These are phyloP conservation scores for Centella asiatica DNA, from an alignment of 129 eudicot species.

Conservation along the genomic window DNA sequence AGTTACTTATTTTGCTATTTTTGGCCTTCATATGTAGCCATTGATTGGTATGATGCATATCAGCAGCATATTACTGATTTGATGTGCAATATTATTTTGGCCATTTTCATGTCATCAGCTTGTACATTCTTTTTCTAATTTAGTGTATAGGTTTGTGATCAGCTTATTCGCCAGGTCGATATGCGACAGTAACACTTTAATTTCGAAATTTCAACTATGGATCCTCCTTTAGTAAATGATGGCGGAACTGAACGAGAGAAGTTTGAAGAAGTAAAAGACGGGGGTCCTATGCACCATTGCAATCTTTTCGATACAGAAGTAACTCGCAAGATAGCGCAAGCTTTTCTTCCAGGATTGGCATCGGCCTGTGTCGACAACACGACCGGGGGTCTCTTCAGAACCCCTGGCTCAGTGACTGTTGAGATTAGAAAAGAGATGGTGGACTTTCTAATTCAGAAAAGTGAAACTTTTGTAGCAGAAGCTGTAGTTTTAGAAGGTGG, in stretches of 20 bases:
- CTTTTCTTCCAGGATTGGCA: conserved; percentile 80
- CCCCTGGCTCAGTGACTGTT: conserved; percentile 69
- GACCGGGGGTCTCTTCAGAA: conserved; percentile 65
- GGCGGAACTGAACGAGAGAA: conserved; percentile 45
- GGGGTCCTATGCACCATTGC: conserved; percentile 43
- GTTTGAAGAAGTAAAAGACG: conserved; percentile 34
- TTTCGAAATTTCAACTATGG: conserved; percentile 33
- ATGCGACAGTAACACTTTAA: not conserved
- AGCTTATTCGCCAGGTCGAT: not conserved
- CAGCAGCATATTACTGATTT: too few species aligned
- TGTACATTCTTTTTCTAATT: not conserved
- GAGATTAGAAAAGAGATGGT: conserved; percentile 74
- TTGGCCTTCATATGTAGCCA: too few species aligned
- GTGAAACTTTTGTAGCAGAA: conserved; percentile 82
- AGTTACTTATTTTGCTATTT: too few species aligned
- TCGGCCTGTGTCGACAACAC: conserved; percentile 92
- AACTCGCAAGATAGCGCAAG: conserved; percentile 68
- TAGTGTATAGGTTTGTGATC: not conserved
- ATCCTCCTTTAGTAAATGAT: conserved; percentile 50
- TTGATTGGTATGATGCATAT: too few species aligned
- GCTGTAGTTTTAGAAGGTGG: conserved; percentile 48
- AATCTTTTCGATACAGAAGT: conserved; percentile 68
- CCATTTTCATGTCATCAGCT: too few species aligned
- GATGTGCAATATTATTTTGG: too few species aligned
- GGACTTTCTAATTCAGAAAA: conserved; percentile 52